phyloP scores from a whole-genome alignment of 352 stramenopile species.

The Globisporangium nagaii region DNA sequence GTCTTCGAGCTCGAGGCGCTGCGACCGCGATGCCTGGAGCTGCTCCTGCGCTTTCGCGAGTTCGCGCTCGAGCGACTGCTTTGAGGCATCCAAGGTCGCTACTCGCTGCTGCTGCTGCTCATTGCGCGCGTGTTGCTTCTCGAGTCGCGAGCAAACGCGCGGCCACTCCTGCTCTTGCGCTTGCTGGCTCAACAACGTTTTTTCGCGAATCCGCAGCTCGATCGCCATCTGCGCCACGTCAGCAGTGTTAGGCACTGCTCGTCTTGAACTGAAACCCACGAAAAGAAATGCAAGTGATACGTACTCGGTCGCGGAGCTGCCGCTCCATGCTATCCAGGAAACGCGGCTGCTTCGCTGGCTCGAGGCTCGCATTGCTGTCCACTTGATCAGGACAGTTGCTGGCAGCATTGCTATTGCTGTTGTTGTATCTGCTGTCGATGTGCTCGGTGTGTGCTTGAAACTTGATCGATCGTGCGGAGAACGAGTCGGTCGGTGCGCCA shows the following conservation, averaged over 20 bases:
- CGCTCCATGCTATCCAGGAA: slow-evolving; percentile 3
- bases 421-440: not conserved
- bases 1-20: slow-evolving; percentile 43
- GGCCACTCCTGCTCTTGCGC: slow-evolving; percentile 21
- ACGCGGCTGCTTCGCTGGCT: not conserved
- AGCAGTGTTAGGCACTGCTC: no score
- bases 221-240: slow-evolving; percentile 44
- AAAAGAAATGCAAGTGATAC: no score
- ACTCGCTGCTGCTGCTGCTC: slow-evolving; percentile 17
- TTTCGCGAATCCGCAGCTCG: slow-evolving; percentile 29
- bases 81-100: slow-evolving; percentile 17
- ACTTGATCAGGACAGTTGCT: not conserved
- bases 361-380: not conserved
- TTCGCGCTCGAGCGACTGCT: slow-evolving; percentile 30
- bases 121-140: slow-evolving; percentile 6
- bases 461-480: not conserved
- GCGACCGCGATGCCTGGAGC: slow-evolving; percentile 14
- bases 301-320: not conserved
- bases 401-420: not conserved
- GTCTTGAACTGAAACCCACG: no score
- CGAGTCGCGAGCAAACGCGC: slow-evolving; percentile 17
- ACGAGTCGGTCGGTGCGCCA: not conserved
- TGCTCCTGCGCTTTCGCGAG: slow-evolving; percentile 21
- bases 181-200: slow-evolving; percentile 18
- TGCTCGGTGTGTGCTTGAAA: not conserved